Evolutionary conservation across 2,329 filamentous ascomycete species (phyloP).

Genomic region (Alternaria brassicae): DNA sequence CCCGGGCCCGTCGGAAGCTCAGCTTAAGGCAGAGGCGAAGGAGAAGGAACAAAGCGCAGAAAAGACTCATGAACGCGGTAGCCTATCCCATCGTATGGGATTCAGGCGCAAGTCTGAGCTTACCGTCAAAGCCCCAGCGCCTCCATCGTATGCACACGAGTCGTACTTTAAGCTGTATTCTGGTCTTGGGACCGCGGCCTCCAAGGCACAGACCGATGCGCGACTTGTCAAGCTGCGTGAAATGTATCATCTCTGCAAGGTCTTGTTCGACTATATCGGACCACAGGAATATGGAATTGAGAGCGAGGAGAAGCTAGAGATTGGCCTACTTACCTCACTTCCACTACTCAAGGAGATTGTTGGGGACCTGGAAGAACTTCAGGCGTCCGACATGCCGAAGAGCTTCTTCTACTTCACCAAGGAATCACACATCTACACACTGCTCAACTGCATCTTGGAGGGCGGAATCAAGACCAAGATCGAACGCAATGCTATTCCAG

Average conservation of each 20-base stretch:
- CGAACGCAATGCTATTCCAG: slow-evolving; percentile 90
- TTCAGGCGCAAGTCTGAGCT: slow-evolving; percentile 61
- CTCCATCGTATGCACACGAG: slow-evolving; percentile 54
- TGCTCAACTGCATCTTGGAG: slow-evolving; percentile 96
- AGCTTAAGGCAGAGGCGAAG: slow-evolving; percentile 35
- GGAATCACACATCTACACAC: slow-evolving; percentile 97
- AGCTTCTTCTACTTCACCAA: slow-evolving; percentile 99
- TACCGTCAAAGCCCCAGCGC: slow-evolving; percentile 29
- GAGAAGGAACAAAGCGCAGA: slow-evolving; percentile 52
- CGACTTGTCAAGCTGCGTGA: slow-evolving; percentile 89
- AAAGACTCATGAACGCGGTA: slow-evolving; percentile 44
- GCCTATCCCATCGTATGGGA: slow-evolving; percentile 57
- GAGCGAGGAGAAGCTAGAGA: slow-evolving; percentile 96
- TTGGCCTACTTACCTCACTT: slow-evolving; percentile 90
- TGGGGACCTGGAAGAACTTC: slow-evolving; percentile 94
- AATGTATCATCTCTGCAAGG: slow-evolving; percentile 90
- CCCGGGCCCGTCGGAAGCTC: slow-evolving; percentile 45
- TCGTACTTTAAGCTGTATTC: slow-evolving; percentile 91
- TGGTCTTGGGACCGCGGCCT: slow-evolving; percentile 65
- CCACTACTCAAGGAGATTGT: slow-evolving; percentile 97
- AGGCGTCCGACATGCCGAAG: slow-evolving; percentile 91
- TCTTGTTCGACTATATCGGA: slow-evolving; percentile 97
- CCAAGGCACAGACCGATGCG: slow-evolving; percentile 81
- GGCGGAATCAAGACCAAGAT: slow-evolving; percentile 98
- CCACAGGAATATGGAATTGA: slow-evolving; percentile 98